Percentiles rank a stretch among this genome's conserved stretches.
phyloP scores from a whole-genome alignment of 495 filamentous ascomycete species.

The Tuber calosporum region DNA sequence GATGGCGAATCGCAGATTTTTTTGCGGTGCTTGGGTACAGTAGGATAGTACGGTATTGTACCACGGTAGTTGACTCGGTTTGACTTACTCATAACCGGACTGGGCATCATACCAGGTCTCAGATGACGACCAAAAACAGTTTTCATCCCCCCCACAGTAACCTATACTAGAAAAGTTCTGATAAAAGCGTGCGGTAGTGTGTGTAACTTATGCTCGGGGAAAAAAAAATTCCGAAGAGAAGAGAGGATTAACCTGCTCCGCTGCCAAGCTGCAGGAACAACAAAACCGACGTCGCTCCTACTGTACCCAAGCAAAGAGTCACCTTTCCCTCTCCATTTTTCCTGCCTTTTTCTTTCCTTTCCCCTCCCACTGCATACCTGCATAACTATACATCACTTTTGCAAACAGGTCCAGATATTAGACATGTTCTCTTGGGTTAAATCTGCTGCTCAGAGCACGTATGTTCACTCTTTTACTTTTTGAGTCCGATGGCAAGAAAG shows the following conservation, averaged over 20 bases:
- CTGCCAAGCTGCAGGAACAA: conserved; percentile 5
- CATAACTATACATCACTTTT: background rate
- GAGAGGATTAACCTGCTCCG: background rate
- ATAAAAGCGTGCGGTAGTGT: too few species aligned
- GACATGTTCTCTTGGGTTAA: conserved; percentile 35
- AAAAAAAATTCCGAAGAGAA: background rate
- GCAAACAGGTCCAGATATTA: background rate
- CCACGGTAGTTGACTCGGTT: too few species aligned
- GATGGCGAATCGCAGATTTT: too few species aligned
- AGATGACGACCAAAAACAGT: too few species aligned
- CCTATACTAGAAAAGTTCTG: too few species aligned
- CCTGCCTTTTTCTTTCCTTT: background rate
- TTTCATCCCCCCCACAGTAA: too few species aligned
- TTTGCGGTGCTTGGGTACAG: too few species aligned
- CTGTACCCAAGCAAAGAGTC: background rate
- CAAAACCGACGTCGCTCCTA: background rate
- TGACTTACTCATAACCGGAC: too few species aligned
- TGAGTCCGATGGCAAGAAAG: background rate
- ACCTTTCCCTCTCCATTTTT: background rate
- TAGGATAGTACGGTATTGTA: too few species aligned
- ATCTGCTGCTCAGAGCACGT: conserved; percentile 34
- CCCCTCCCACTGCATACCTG: background rate
- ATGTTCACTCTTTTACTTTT: conserved; percentile 1
- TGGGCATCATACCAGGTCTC: too few species aligned
- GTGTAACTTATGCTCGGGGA: background rate